phyloP scores from a whole-genome alignment of 2,329 filamentous ascomycete species.

The Apiospora hydei region DNA sequence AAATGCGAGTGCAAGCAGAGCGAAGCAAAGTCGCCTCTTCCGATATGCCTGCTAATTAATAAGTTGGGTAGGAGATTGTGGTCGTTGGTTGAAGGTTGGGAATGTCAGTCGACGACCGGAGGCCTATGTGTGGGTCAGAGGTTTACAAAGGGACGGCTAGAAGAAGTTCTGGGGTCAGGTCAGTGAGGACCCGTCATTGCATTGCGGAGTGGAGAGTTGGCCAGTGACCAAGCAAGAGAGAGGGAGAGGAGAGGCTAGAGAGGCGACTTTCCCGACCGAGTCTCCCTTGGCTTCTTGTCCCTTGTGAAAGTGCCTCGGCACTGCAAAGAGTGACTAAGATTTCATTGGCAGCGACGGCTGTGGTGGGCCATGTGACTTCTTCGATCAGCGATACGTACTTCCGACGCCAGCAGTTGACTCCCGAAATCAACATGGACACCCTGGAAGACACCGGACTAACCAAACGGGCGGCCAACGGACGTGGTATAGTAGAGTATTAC shows the following conservation, averaged over 20 bases:
- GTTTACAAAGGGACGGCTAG: background rate
- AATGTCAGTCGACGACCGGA: constrained; percentile 10
- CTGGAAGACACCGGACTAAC: too few relatives aligned
- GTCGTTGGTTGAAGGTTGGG: constrained; percentile 3
- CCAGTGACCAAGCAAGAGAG: background rate
- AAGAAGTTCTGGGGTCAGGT: constrained; percentile 12
- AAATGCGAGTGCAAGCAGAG: background rate
- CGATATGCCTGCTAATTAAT: background rate
- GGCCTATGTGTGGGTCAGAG: background rate
- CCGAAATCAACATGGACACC: too few relatives aligned
- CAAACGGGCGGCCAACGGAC: too few relatives aligned
- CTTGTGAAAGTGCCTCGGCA: constrained; percentile 21
- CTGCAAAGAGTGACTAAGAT: background rate
- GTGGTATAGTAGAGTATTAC: too few relatives aligned
- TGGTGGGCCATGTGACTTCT: constrained; percentile 2
- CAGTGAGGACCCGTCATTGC: constrained; percentile 7
- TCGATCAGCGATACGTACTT: background rate
- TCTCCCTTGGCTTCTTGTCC: background rate
- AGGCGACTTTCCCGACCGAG: constrained; percentile 13
- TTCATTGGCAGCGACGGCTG: background rate
- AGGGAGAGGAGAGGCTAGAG: background rate
- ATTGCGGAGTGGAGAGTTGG: background rate
- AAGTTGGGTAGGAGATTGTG: background rate
- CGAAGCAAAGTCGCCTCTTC: background rate
- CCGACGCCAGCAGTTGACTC: background rate